Conservation (phyloP, 1,284 basidiomycete genomes). For the Leccinum laetum region DNA sequence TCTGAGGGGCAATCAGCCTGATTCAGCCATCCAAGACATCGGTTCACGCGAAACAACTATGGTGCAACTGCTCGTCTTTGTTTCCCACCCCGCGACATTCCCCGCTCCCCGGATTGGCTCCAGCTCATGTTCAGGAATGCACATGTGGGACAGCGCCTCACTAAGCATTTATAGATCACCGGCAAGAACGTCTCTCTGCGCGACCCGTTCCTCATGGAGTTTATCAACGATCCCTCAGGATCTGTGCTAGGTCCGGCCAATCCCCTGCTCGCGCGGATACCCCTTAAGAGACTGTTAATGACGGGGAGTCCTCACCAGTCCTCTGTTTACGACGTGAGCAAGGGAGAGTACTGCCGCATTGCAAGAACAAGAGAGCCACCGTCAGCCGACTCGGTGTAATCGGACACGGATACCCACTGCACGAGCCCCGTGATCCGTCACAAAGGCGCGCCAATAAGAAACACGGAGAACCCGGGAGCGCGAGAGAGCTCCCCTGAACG, state of each 20-base stretch:
- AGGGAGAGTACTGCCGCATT: constrained; percentile 7
- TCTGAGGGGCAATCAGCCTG: not conserved
- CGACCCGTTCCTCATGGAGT: constrained; percentile 11
- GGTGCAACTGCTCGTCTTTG: too few relatives aligned
- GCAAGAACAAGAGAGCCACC: not conserved
- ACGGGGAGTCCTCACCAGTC: constrained; percentile 23
- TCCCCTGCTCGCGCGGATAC: constrained; percentile 3
- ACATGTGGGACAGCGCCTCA: not conserved
- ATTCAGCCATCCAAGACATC: not conserved
- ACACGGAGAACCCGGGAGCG: not conserved
- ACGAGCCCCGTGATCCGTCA: constrained; percentile 6
- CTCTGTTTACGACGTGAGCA: constrained; percentile 17
- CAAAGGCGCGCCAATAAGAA: not conserved
- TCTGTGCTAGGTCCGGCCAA: constrained; percentile 39
- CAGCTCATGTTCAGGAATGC: not conserved
- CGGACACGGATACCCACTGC: constrained; percentile 1
- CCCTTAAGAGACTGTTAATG: not conserved
- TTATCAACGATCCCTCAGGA: constrained; percentile 20
- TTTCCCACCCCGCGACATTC: too few relatives aligned
- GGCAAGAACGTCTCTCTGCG: constrained; percentile 1
- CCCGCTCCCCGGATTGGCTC: not conserved
- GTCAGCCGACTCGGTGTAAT: not conserved
- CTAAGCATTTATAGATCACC: not conserved
- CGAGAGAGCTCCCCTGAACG: not conserved
- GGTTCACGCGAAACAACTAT: not conserved